These are phyloP conservation scores for Passalora sequoiae DNA, from an alignment of 2,329 filamentous ascomycete genomes.

Conservation along the genomic window DNA sequence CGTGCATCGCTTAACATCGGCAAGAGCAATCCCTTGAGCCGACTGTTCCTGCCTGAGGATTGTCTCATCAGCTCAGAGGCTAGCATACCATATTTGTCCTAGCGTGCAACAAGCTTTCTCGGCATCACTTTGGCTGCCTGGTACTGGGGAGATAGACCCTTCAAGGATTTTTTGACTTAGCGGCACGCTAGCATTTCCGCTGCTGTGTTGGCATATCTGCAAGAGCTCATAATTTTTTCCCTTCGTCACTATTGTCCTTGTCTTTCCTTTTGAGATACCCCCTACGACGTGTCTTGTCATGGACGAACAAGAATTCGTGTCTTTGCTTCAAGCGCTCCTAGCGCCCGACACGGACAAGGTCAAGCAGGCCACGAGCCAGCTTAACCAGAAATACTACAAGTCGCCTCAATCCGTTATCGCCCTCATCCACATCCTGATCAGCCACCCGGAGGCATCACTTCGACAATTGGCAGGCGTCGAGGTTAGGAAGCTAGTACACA, in stretches of 20 bases:
- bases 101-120: no score
- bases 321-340: conserved; percentile 81
- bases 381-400: conserved; percentile 91
- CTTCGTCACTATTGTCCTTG: conserved; percentile 3
- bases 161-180: no score
- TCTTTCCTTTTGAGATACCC: conserved; percentile 6
- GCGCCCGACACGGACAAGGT: conserved; percentile 76
- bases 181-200: no score
- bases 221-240: conserved; percentile 53
- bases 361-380: conserved; percentile 76
- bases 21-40: no score
- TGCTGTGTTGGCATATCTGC: no score
- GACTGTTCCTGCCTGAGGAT: no score
- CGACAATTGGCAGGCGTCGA: conserved; percentile 91
- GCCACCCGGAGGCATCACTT: conserved; percentile 64
- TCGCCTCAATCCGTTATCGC: conserved; percentile 77
- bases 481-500: conserved; percentile 72
- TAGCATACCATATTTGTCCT: no score
- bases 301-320: conserved; percentile 78
- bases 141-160: no score
- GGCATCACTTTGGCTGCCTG: no score
- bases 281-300: conserved; percentile 42
- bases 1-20: no score
- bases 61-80: no score
- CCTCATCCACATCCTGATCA: conserved; percentile 82